Conservation (phyloP, 2,329 filamentous ascomycete species). For the Phialophora verrucosa region DNA sequence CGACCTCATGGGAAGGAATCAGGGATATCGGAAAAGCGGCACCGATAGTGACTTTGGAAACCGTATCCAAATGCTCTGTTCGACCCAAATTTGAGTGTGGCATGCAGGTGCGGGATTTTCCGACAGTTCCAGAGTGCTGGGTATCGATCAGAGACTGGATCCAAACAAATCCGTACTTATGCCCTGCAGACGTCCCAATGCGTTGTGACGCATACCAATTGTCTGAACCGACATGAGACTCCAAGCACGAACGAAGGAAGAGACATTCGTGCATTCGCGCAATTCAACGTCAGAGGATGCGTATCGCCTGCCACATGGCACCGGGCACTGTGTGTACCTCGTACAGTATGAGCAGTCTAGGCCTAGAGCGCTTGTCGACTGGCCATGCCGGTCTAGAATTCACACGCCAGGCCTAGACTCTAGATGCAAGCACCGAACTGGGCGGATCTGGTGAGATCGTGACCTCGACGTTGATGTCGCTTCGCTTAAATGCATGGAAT, state of each 20-base stretch:
- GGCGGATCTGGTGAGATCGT: neutral
- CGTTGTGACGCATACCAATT: neutral
- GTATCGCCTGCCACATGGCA: constrained; percentile 2
- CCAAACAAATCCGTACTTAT: too few relatives aligned
- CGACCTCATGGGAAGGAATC: neutral
- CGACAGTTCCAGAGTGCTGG: constrained; percentile 2
- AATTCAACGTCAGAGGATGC: neutral
- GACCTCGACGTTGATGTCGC: neutral
- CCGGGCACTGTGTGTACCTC: neutral
- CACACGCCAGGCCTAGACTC: neutral
- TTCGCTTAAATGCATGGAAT: constrained; percentile 8
- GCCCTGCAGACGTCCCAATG: neutral
- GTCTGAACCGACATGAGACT: neutral
- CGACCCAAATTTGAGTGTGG: neutral
- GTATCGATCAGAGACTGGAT: neutral
- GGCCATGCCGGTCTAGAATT: constrained; percentile 2
- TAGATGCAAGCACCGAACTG: neutral
- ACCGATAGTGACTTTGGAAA: neutral
- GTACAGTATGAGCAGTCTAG: neutral
- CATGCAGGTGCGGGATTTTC: constrained; percentile 2
- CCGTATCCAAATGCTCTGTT: neutral
- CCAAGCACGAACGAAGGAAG: neutral
- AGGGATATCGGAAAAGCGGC: neutral
- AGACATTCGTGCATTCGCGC: neutral
- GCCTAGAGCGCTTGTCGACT: neutral